Evolutionary conservation across 768 basidiomycete species (phyloP).

Genomic region (Xerocomellus intermedius): DNA sequence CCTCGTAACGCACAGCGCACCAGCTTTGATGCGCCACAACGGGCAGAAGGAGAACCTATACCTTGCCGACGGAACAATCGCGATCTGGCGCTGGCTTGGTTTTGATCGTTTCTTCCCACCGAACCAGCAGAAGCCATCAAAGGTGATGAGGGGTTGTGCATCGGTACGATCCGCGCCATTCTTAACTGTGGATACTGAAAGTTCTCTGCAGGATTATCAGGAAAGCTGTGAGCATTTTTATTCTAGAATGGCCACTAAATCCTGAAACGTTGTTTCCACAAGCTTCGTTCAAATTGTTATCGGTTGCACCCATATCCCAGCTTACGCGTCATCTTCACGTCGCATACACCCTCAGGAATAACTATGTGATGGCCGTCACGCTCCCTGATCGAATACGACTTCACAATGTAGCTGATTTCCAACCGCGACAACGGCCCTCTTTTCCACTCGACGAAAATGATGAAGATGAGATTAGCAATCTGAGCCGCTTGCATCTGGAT

Average conservation of each 20-base stretch:
- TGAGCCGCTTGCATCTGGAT: constrained; percentile 27
- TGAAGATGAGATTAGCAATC: constrained; percentile 20
- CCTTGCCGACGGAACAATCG: constrained; percentile 49
- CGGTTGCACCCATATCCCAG: constrained; percentile 46
- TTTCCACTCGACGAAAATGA: constrained; percentile 38
- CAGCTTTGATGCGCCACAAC: constrained; percentile 43
- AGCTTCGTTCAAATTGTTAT: constrained; percentile 69
- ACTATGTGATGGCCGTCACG: constrained; percentile 54
- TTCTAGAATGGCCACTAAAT: not conserved
- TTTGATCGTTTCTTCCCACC: constrained; percentile 64
- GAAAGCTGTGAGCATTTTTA: constrained; percentile 58
- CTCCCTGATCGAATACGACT: constrained; percentile 41
- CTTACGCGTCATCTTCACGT: constrained; percentile 38
- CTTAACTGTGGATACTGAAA: not conserved
- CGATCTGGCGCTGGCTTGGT: constrained; percentile 69
- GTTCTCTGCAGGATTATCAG: constrained; percentile 60
- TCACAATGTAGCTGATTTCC: constrained; percentile 47
- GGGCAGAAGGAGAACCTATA: constrained; percentile 24
- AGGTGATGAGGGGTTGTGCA: constrained; percentile 53
- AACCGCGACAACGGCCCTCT: constrained; percentile 40
- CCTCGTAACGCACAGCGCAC: constrained; percentile 52
- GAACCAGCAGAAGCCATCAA: constrained; percentile 31
- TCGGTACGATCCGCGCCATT: constrained; percentile 43
- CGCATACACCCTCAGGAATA: constrained; percentile 43
- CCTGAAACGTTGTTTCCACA: constrained; percentile 6